A percentile compares a stretch with the other conserved stretches of the same genome.
Conservation (phyloP, 106 monocot species). For the Allium sativum region DNA sequence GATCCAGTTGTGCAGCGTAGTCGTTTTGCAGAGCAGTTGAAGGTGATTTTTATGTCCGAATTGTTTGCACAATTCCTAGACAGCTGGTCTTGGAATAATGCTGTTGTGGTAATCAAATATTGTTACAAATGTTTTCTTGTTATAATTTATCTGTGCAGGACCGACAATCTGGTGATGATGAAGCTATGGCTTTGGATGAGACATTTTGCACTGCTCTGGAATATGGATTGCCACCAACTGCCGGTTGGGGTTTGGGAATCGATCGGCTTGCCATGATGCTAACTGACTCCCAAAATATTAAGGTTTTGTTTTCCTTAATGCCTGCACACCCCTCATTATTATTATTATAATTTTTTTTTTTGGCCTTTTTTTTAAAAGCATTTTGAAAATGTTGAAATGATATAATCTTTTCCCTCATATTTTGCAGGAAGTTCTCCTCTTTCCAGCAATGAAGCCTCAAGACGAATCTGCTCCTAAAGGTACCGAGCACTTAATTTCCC, state of each 20-base stretch:
- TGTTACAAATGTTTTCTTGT: neutral
- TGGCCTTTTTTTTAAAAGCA: neutral
- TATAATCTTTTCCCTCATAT: neutral
- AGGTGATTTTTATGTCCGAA: slow-evolving; percentile 25
- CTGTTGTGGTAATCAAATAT: neutral
- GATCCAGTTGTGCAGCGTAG: slow-evolving; percentile 91
- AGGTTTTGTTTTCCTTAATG: slow-evolving; percentile 24
- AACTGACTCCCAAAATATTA: slow-evolving; percentile 93
- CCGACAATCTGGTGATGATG: slow-evolving; percentile 91
- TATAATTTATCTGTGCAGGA: slow-evolving; percentile 28
- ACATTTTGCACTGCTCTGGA: slow-evolving; percentile 92
- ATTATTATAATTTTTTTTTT: too few relatives aligned
- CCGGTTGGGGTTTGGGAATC: slow-evolving; percentile 91
- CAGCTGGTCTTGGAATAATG: too few relatives aligned
- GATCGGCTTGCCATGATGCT: slow-evolving; percentile 84
- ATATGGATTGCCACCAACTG: slow-evolving; percentile 92
- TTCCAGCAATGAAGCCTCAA: slow-evolving; percentile 91
- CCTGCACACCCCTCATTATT: too few relatives aligned
- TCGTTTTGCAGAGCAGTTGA: slow-evolving; percentile 79
- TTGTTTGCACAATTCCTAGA: neutral
- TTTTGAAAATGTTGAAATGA: neutral
- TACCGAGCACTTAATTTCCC: neutral
- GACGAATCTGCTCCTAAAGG: slow-evolving; percentile 41
- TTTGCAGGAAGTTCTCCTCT: slow-evolving; percentile 84
- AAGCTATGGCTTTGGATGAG: slow-evolving; percentile 92